phyloP scores from a whole-genome alignment of 2,329 filamentous ascomycete genomes.

The Penicillium sp. region DNA sequence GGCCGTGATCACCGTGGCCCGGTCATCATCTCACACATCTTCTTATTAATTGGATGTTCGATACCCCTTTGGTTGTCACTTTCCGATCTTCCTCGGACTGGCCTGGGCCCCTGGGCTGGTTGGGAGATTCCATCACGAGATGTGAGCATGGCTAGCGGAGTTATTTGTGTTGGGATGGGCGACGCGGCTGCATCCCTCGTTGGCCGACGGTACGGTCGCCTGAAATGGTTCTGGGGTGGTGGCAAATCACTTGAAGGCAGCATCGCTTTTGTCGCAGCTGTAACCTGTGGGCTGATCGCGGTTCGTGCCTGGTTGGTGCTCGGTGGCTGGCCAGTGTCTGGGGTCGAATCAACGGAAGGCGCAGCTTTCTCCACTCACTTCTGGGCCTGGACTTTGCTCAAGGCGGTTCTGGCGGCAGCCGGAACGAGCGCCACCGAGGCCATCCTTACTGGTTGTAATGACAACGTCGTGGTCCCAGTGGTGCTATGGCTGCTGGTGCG shows the following conservation, averaged over 20 bases:
- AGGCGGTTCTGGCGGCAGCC: slow-evolving; percentile 69
- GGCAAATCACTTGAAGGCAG: slow-evolving; percentile 92
- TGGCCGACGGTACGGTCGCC: slow-evolving; percentile 77
- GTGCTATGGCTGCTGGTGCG: slow-evolving; percentile 90
- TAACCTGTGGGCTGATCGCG: slow-evolving; percentile 68
- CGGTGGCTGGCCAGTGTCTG: slow-evolving; percentile 63
- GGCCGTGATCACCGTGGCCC: slow-evolving; percentile 89
- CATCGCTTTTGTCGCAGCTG: slow-evolving; percentile 75
- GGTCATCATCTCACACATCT: slow-evolving; percentile 94
- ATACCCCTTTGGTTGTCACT: slow-evolving; percentile 90
- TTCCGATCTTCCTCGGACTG: slow-evolving; percentile 62
- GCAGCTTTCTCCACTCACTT: slow-evolving; percentile 18
- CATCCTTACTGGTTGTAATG: slow-evolving; percentile 92
- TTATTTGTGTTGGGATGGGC: slow-evolving; percentile 91
- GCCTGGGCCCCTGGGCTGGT: slow-evolving; percentile 57
- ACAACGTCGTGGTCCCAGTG: slow-evolving; percentile 95
- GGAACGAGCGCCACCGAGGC: slow-evolving; percentile 91
- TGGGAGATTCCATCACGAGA: slow-evolving; percentile 77
- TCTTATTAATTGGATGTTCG: slow-evolving; percentile 89
- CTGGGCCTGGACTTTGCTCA: slow-evolving; percentile 45
- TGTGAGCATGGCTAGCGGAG: slow-evolving; percentile 84
- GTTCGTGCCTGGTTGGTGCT: slow-evolving; percentile 72
- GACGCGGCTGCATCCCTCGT: slow-evolving; percentile 91
- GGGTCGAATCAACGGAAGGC: slow-evolving; percentile 13
- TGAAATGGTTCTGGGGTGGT: slow-evolving; percentile 95